Evolutionary conservation across 306 rosid genomes (phyloP).

Genomic region (Prosopis cineraria): DNA sequence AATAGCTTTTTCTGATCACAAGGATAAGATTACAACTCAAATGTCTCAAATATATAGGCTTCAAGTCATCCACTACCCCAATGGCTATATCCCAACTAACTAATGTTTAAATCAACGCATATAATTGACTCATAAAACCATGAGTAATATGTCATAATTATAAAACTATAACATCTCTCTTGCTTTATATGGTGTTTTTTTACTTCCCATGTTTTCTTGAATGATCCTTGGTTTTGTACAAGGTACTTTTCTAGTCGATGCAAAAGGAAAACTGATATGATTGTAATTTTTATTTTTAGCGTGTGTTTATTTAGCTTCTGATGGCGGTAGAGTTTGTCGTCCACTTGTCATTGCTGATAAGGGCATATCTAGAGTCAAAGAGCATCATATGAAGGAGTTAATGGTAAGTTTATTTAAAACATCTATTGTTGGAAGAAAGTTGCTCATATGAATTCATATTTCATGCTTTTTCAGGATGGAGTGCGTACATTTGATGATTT

Average conservation of each 20-base stretch:
- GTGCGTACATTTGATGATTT: constrained; percentile 81
- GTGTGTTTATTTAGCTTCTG: constrained; percentile 93
- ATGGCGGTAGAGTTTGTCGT: constrained; percentile 98
- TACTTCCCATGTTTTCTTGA: neutral
- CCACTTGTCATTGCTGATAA: constrained; percentile 94
- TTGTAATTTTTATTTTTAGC: constrained; percentile 43
- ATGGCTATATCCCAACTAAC: too few relatives aligned
- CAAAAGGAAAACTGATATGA: constrained; percentile 16
- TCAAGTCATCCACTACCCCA: too few relatives aligned
- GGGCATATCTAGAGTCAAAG: constrained; percentile 82
- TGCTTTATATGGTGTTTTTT: neutral
- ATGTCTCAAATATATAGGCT: too few relatives aligned
- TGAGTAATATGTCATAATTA: too few relatives aligned
- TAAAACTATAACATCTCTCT: too few relatives aligned
- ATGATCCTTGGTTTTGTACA: neutral
- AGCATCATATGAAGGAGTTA: constrained; percentile 92
- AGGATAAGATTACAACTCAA: too few relatives aligned
- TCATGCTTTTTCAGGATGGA: constrained; percentile 69
- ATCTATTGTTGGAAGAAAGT: constrained; percentile 26
- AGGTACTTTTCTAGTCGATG: neutral
- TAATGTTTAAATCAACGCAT: too few relatives aligned
- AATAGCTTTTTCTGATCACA: too few relatives aligned
- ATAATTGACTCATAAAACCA: too few relatives aligned
- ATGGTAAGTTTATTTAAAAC: constrained; percentile 45
- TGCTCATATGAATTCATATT: constrained; percentile 26